Evolutionary conservation across 2,329 filamentous ascomycete genomes (phyloP).

Genomic region (Metarhizium robertsii): DNA sequence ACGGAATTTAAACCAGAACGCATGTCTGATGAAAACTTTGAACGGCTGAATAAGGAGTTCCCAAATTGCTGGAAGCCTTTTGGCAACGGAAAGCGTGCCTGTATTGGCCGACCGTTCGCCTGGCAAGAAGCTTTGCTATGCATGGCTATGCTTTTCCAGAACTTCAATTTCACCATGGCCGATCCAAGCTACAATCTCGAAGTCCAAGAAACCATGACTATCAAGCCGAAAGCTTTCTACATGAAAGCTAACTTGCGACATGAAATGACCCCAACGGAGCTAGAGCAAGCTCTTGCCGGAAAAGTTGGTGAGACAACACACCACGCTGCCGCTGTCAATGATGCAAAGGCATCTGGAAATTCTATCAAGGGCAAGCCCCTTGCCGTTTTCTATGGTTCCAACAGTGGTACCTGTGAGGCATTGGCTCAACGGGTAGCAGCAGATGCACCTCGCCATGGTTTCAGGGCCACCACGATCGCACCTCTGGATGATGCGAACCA

Average conservation of each 20-base stretch:
- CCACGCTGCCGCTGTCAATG: neutral
- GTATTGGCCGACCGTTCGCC: constrained; percentile 65
- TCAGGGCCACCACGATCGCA: constrained; percentile 40
- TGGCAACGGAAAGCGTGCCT: constrained; percentile 60
- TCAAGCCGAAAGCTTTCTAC: constrained; percentile 55
- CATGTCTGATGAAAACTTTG: constrained; percentile 61
- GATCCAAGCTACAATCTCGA: constrained; percentile 51
- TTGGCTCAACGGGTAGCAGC: constrained; percentile 54
- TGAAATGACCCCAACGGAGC: constrained; percentile 32
- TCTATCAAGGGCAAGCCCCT: constrained; percentile 32
- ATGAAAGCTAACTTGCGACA: constrained; percentile 50
- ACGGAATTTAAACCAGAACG: constrained; percentile 60
- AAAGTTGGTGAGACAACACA: constrained; percentile 11
- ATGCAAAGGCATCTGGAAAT: neutral
- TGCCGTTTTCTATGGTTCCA: constrained; percentile 64
- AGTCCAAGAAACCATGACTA: constrained; percentile 47
- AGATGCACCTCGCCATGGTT: constrained; percentile 51
- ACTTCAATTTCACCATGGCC: constrained; percentile 56
- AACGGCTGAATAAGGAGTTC: constrained; percentile 49
- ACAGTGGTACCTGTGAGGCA: constrained; percentile 65
- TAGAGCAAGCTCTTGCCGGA: constrained; percentile 36
- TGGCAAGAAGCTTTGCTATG: constrained; percentile 62
- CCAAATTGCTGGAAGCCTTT: constrained; percentile 63
- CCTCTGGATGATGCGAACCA: constrained; percentile 53
- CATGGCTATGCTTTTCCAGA: constrained; percentile 57